Conservation (phyloP, 2,329 filamentous ascomycete genomes). For the Nemania sp. region DNA sequence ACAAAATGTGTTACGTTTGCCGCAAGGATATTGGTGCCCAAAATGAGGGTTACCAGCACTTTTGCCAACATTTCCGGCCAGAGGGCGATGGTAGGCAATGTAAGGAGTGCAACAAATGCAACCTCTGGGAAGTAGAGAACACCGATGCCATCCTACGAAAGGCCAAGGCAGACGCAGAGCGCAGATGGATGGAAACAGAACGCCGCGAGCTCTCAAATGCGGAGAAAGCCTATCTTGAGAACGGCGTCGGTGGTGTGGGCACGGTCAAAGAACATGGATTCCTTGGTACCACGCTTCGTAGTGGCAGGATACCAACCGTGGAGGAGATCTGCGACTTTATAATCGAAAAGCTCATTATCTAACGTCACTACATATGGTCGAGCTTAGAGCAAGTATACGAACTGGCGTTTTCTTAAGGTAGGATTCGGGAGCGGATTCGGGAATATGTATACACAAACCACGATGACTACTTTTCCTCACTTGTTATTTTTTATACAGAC, state of each 20-base stretch:
- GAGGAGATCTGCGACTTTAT: slow-evolving; percentile 51
- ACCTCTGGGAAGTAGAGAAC: slow-evolving; percentile 82
- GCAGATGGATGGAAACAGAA: slow-evolving; percentile 76
- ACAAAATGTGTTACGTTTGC: slow-evolving; percentile 98
- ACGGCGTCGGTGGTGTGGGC: slow-evolving; percentile 54
- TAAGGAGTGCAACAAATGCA: slow-evolving; percentile 82
- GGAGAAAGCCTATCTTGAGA: slow-evolving; percentile 69
- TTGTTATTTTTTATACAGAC: slow-evolving; percentile 4
- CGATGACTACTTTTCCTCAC: slow-evolving; percentile 4
- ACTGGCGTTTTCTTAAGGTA: slow-evolving; percentile 21
- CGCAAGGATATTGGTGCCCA: slow-evolving; percentile 75
- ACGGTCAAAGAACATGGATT: slow-evolving; percentile 26
- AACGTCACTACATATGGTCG: slow-evolving; percentile 29
- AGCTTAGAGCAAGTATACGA: slow-evolving; percentile 4
- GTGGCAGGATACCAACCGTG: slow-evolving; percentile 44
- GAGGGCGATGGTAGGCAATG: slow-evolving; percentile 79
- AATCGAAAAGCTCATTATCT: slow-evolving; percentile 49
- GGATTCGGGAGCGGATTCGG: background rate
- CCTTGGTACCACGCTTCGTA: slow-evolving; percentile 36
- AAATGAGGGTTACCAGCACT: slow-evolving; percentile 87
- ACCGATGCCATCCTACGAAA: slow-evolving; percentile 74
- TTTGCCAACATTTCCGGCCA: slow-evolving; percentile 94
- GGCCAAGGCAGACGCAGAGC: slow-evolving; percentile 78
- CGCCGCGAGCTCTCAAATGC: slow-evolving; percentile 66
- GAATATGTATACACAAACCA: slow-evolving; percentile 10